These are phyloP conservation scores for Centella asiatica DNA, from an alignment of 129 eudicot species.

Conservation along the genomic window DNA sequence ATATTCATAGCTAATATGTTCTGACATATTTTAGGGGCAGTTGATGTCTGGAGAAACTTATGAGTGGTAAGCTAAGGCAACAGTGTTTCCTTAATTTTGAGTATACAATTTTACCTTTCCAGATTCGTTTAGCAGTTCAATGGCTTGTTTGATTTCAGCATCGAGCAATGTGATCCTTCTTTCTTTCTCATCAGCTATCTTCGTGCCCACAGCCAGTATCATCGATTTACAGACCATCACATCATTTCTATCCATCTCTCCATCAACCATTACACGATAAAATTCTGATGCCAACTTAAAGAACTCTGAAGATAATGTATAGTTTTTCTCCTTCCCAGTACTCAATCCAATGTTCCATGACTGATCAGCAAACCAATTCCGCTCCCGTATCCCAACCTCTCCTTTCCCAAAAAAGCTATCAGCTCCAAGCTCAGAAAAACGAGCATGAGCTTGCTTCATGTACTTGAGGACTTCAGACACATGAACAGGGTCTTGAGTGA, in stretches of 20 bases:
- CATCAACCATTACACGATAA: conserved; percentile 48
- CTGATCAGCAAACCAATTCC: conserved; percentile 68
- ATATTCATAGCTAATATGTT: background rate
- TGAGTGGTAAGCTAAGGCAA: background rate
- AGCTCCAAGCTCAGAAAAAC: conserved; percentile 62
- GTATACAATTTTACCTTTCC: conserved; percentile 65
- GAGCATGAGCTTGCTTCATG: conserved; percentile 63
- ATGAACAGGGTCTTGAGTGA: conserved; percentile 44
- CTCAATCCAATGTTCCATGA: conserved; percentile 67
- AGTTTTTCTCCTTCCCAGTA: conserved; percentile 60
- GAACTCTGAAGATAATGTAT: conserved; percentile 51
- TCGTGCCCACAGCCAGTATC: conserved; percentile 68
- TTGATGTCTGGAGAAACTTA: background rate
- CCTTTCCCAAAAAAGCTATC: conserved; percentile 75
- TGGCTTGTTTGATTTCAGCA: conserved; percentile 56
- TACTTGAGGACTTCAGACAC: conserved; percentile 63
- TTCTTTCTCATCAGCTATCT: conserved; percentile 68
- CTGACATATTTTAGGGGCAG: background rate
- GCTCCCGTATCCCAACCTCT: conserved; percentile 80
- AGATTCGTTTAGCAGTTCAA: conserved; percentile 67
- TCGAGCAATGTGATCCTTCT: conserved; percentile 38
- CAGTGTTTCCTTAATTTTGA: background rate
- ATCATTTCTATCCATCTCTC: conserved; percentile 43
- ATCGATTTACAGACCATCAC: conserved; percentile 71
- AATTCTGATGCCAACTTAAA: conserved; percentile 66